Evolutionary conservation across 306 rosid genomes (phyloP), one percentile per base, ranked within the genome.

Genomic region (Dalbergia oliveri): DNA sequence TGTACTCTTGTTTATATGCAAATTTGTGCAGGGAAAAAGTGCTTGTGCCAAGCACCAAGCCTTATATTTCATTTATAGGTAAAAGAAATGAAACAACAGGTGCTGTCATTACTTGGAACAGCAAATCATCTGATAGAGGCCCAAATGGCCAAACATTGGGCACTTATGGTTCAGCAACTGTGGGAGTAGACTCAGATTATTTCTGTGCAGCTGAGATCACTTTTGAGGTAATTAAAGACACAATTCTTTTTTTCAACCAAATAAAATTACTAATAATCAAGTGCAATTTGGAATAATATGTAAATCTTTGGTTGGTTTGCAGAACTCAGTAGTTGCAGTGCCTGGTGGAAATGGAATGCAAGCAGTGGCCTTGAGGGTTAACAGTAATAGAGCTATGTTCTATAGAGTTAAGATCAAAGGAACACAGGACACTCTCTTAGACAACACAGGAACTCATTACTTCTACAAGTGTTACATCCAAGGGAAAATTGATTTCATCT

Each of bases 351-450:
- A 19, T 58, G 97, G 98, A 73, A 95, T 86, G 92, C 99, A 95
- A 84, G 99, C 86, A 76, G 99, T 95, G 35, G 99, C 99, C 9
- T 60, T 95, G 23, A 91, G 97, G 68, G 84, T 93, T 54, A 66
- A 90, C 33, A 92, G 99, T 37, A 73, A 88, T 10, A 95, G 83
- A 82, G 98, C 98, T 11, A 74, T 95, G 92, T 93, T 95, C 72
- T 95, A 89, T 50, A 71, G 35, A 89, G 96, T 86, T 16, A 84
- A 53, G 71, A 72, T 95, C 47, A 73, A 87, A 77, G 99, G 99
- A 73, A 62, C 89, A 57, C 98, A 95, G 65, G 99, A 95, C 69
- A 93, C 97, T 16, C 97, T 95, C 19, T 80, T 93, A 53, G 99
- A 95, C 75, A 94, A 88, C 70, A 56, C 44, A 26, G 98, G 99